Conservation (phyloP, 108 stramenopile species). For the Cyclostephanos tholiformis region DNA sequence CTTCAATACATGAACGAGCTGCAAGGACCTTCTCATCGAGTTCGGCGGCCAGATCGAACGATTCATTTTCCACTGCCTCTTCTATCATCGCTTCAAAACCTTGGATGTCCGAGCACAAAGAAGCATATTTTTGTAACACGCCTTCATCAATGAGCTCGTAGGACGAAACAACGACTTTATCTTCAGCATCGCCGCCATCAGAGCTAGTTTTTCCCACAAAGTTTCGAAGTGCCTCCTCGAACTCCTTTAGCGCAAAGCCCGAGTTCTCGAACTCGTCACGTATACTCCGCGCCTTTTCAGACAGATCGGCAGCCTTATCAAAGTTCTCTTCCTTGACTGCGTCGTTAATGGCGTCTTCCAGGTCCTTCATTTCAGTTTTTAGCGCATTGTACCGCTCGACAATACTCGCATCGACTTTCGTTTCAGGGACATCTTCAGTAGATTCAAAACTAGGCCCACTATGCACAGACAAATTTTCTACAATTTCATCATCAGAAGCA, state of each 20-base stretch:
- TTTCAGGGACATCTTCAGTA: constrained; percentile 13
- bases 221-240: constrained; percentile 21
- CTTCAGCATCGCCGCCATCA: neutral
- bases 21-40: constrained; percentile 29
- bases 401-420: constrained; percentile 17
- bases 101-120: constrained; percentile 9
- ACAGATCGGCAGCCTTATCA: constrained; percentile 37
- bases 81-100: constrained; percentile 32
- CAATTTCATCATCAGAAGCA: constrained; percentile 7
- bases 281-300: constrained; percentile 16
- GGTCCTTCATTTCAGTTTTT: constrained; percentile 10
- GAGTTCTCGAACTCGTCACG: constrained; percentile 21
- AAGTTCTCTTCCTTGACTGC: constrained; percentile 23
- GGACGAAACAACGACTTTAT: neutral
- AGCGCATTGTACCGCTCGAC: constrained; percentile 9
- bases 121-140: constrained; percentile 24
- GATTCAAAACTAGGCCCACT: constrained; percentile 13
- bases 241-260: constrained; percentile 20
- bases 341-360: constrained; percentile 17
- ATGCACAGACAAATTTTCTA: constrained; percentile 20
- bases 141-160: constrained; percentile 13
- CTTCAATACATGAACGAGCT: constrained; percentile 26
- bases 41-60: constrained; percentile 44
- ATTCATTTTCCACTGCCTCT: constrained; percentile 32
- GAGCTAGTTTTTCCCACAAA: neutral